Conservation (phyloP, 2,329 filamentous ascomycete species). For the Amauroascus verrucosus region DNA sequence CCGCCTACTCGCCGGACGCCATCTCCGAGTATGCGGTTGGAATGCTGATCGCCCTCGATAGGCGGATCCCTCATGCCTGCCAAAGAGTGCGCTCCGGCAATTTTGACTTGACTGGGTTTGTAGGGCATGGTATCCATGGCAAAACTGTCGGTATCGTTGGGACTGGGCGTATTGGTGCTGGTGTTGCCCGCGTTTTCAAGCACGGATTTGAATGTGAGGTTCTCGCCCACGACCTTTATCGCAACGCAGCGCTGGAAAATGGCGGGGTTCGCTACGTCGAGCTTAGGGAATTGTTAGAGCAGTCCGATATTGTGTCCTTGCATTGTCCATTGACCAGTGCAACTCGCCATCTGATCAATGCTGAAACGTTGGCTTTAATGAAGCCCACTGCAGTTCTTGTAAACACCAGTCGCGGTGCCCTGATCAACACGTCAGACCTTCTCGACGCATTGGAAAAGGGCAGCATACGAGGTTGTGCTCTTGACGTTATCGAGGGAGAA, state of each 20-base stretch:
- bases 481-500: constrained; percentile 61
- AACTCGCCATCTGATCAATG: constrained; percentile 53
- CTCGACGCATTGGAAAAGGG: constrained; percentile 51
- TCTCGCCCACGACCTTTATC: constrained; percentile 51
- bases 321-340: constrained; percentile 55
- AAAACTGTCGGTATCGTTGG: constrained; percentile 59
- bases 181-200: constrained; percentile 50
- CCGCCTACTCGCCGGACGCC: constrained; percentile 58
- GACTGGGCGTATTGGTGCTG: constrained; percentile 55
- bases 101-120: constrained; percentile 51
- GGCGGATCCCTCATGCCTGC: constrained; percentile 57
- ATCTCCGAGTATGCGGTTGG: constrained; percentile 62
- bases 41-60: constrained; percentile 56
- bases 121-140: constrained; percentile 50
- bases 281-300: constrained; percentile 46
- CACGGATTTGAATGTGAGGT: constrained; percentile 54
- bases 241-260: constrained; percentile 40
- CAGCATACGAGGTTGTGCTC: constrained; percentile 51
- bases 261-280: constrained; percentile 42
- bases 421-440: constrained; percentile 52
- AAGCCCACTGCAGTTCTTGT: constrained; percentile 53
- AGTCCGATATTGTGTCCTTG: constrained; percentile 53
- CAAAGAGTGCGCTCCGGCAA: constrained; percentile 60
- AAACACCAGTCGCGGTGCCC: constrained; percentile 57
- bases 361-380: constrained; percentile 44